Evolutionary conservation across 73 alveolate species (phyloP).

Genomic region (Uronychia setigera): DNA sequence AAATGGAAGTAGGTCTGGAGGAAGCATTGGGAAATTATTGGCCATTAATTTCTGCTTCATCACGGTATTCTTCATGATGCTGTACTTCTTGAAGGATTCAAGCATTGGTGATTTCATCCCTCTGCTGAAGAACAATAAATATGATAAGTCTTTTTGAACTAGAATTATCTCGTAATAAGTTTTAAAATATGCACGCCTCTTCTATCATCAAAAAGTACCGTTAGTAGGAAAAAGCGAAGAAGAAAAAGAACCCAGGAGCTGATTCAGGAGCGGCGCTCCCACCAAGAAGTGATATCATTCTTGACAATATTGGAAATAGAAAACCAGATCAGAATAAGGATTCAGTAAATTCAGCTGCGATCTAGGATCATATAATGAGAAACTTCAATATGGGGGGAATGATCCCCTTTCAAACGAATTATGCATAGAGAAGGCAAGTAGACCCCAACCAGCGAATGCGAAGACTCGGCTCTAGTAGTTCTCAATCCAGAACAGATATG

Average conservation of each 20-base stretch:
- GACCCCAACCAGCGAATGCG: background rate
- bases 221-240: background rate
- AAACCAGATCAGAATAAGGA: slow-evolving; percentile 20
- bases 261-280: background rate
- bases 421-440: slow-evolving; percentile 2
- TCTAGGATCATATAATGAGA: slow-evolving; percentile 58
- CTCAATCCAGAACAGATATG: too few species aligned
- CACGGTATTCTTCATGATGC: background rate
- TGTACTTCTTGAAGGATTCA: background rate
- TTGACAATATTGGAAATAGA: slow-evolving; percentile 10
- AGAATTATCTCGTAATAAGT: background rate
- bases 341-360: slow-evolving; percentile 55
- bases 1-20: background rate
- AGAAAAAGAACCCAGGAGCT: background rate
- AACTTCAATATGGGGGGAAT: slow-evolving; percentile 24
- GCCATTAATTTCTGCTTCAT: background rate
- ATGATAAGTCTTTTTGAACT: background rate
- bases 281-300: slow-evolving; percentile 38
- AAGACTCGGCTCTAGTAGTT: background rate
- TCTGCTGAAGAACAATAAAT: background rate
- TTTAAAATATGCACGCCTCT: background rate
- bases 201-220: background rate
- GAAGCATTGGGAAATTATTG: background rate
- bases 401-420: slow-evolving; percentile 31
- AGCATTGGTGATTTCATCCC: background rate